phyloP scores from a whole-genome alignment of 768 basidiomycete species.

The Suillus placidus region DNA sequence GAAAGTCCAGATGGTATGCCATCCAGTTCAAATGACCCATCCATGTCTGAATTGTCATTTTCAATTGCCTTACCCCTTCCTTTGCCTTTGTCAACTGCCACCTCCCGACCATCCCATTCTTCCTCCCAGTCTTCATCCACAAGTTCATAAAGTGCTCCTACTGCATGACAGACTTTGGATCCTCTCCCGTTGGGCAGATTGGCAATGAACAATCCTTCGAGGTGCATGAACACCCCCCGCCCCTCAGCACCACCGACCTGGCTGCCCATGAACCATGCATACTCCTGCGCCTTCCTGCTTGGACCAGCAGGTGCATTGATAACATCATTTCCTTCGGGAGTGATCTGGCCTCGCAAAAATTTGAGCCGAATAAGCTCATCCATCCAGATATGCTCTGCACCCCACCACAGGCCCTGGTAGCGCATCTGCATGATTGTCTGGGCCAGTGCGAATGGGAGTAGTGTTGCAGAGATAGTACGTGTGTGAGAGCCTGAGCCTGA shows the following conservation, averaged over 20 bases:
- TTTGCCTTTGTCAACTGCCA: constrained; percentile 20
- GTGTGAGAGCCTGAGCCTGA: constrained; percentile 17
- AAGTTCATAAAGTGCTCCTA: constrained; percentile 77
- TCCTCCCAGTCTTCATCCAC: constrained; percentile 75
- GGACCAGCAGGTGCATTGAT: constrained; percentile 68
- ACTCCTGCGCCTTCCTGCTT: constrained; percentile 32
- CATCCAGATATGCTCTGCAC: constrained; percentile 84
- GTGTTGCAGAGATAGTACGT: constrained; percentile 13
- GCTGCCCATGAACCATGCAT: constrained; percentile 18
- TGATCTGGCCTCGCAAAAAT: constrained; percentile 63
- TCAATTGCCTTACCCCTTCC: constrained; percentile 36
- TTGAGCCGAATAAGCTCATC: constrained; percentile 85
- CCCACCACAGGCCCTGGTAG: constrained; percentile 89
- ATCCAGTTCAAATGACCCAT: constrained; percentile 14
- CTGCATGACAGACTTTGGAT: constrained; percentile 60
- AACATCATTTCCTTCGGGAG: constrained; percentile 61
- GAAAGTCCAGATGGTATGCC: constrained; percentile 8
- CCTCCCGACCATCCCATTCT: constrained; percentile 11
- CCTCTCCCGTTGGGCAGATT: constrained; percentile 51
- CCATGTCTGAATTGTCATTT: background rate
- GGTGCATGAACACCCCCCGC: constrained; percentile 71
- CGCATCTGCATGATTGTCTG: constrained; percentile 51
- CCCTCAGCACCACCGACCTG: constrained; percentile 51
- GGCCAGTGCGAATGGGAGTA: constrained; percentile 22
- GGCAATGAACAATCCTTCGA: constrained; percentile 66